phyloP scores from a whole-genome alignment of 257 asterid species.

The Solanum lycopersicoides region DNA sequence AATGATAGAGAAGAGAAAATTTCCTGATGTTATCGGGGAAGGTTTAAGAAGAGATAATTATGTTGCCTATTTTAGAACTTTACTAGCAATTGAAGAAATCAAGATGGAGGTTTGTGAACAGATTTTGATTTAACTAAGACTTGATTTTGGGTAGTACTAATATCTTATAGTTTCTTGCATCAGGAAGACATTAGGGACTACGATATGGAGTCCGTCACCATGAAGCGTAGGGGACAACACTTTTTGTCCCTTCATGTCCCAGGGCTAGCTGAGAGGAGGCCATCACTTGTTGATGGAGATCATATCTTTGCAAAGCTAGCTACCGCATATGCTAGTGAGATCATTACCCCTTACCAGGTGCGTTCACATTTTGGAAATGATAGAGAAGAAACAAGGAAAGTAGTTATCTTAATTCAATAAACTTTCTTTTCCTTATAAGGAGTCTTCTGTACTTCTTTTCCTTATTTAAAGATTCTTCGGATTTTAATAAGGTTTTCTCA shows the following conservation, averaged over 20 bases:
- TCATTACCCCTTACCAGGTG: slow-evolving; percentile 40
- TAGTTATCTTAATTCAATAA: too few species aligned
- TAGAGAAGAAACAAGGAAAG: too few species aligned
- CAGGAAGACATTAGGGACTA: slow-evolving; percentile 73
- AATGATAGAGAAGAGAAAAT: slow-evolving; percentile 27
- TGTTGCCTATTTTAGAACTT: slow-evolving; percentile 36
- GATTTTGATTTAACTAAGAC: neutral
- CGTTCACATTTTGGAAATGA: neutral
- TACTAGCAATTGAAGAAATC: slow-evolving; percentile 77
- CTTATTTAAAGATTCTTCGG: too few species aligned
- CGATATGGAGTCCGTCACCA: slow-evolving; percentile 51
- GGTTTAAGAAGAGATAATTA: slow-evolving; percentile 44
- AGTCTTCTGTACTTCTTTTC: too few species aligned
- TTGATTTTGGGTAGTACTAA: neutral
- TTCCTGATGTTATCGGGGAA: slow-evolving; percentile 43
- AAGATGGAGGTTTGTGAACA: slow-evolving; percentile 62
- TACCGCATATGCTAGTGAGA: slow-evolving; percentile 15
- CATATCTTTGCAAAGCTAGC: slow-evolving; percentile 40
- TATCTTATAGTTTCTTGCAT: neutral
- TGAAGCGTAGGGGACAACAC: slow-evolving; percentile 37
- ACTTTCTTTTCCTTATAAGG: too few species aligned
- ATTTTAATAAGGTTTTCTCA: too few species aligned
- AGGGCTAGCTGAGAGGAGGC: slow-evolving; percentile 90
- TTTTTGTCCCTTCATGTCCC: slow-evolving; percentile 70
- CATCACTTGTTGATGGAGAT: slow-evolving; percentile 77